These are phyloP conservation scores for Penicillium sp. DNA, from an alignment of 2,329 filamentous ascomycete genomes.

Conservation along the genomic window DNA sequence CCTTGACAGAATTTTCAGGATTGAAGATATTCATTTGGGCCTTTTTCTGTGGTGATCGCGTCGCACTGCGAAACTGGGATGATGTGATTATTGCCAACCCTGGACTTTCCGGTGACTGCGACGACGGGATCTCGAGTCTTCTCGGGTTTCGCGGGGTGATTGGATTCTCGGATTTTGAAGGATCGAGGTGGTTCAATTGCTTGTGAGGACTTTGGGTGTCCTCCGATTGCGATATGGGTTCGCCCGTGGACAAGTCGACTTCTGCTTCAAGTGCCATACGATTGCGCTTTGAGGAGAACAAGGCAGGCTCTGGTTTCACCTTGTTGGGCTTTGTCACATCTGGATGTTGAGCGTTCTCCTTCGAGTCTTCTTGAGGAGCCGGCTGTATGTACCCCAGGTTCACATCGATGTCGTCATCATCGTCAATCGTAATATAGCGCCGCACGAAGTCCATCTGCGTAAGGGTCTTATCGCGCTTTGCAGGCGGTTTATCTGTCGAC, in stretches of 20 bases:
- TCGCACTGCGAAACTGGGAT: constrained; percentile 34
- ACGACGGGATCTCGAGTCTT: constrained; percentile 43
- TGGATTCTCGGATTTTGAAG: constrained; percentile 12
- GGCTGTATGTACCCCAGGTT: constrained; percentile 37
- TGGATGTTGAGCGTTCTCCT: neutral
- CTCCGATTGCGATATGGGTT: constrained; percentile 18
- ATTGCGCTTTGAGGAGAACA: constrained; percentile 15
- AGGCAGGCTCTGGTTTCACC: neutral
- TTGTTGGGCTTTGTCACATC: neutral
- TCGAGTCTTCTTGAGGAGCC: constrained; percentile 19
- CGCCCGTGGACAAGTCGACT: constrained; percentile 26
- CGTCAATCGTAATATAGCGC: constrained; percentile 36
- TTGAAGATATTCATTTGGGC: neutral
- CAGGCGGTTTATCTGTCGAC: constrained; percentile 24
- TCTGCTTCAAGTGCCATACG: constrained; percentile 19
- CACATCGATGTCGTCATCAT: constrained; percentile 36
- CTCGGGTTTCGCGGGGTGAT: constrained; percentile 38
- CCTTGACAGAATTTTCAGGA: constrained; percentile 19
- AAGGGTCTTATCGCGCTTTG: constrained; percentile 40
- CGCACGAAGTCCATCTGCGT: constrained; percentile 48
- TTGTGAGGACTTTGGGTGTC: constrained; percentile 8
- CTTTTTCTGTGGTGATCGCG: constrained; percentile 31
- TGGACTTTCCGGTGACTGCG: constrained; percentile 47
- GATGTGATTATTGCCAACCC: constrained; percentile 40
- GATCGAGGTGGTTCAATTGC: neutral